A percentile compares a stretch with the other conserved stretches of the same genome.
Conservation (phyloP, 2,329 filamentous ascomycete species). For the Xylariaceae sp. region DNA sequence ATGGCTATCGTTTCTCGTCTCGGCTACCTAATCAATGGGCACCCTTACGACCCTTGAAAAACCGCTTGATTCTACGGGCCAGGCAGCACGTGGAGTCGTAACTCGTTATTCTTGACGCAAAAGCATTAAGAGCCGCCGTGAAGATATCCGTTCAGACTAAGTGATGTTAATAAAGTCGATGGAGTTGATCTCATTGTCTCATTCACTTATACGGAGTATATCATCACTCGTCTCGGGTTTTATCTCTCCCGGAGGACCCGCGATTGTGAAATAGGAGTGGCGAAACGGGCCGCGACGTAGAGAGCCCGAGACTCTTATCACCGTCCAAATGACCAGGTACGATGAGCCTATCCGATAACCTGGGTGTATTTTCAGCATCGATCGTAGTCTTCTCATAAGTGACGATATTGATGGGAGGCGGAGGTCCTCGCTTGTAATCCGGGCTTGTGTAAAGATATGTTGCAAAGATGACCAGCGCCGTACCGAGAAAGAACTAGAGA, state of each 20-base stretch:
- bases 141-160: too few species aligned
- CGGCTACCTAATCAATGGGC: too few species aligned
- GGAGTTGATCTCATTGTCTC: neutral
- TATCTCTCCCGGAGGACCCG: conserved; percentile 26
- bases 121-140: too few species aligned
- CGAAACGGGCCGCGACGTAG: conserved; percentile 32
- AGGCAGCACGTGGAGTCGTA: too few species aligned
- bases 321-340: conserved; percentile 31
- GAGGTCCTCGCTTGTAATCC: conserved; percentile 54
- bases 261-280: conserved; percentile 30
- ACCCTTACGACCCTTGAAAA: too few species aligned
- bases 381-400: conserved; percentile 71
- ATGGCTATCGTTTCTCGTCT: too few species aligned
- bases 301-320: conserved; percentile 29
- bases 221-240: conserved; percentile 29
- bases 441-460: conserved; percentile 79
- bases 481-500: conserved; percentile 73
- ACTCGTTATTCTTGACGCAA: too few species aligned
- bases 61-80: too few species aligned
- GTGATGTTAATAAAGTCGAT: too few species aligned
- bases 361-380: conserved; percentile 37
- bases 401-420: conserved; percentile 63
- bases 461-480: conserved; percentile 69
- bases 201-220: neutral
- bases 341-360: conserved; percentile 26